A percentile compares a stretch with the other conserved stretches of the same genome.
phyloP scores from a whole-genome alignment of 305 asterid genomes.

The Fraxinus sp. region DNA sequence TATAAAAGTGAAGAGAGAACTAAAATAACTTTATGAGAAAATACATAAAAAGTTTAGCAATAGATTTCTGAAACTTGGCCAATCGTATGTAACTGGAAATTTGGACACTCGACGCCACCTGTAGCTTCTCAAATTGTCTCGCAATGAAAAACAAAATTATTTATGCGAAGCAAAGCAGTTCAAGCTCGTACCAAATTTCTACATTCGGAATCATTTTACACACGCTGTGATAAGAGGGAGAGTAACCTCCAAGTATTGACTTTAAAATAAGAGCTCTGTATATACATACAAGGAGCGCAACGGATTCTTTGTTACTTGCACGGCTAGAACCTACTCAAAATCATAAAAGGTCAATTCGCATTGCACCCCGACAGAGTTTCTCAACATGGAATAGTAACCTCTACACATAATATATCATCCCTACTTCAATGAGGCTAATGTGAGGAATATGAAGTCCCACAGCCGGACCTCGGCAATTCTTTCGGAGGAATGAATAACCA shows the following conservation, averaged over 20 bases:
- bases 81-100: background rate
- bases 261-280: background rate
- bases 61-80: background rate
- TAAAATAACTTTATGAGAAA: background rate
- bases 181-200: background rate
- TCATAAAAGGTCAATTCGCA: background rate
- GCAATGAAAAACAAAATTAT: background rate
- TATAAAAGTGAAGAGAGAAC: background rate
- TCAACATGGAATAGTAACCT: background rate
- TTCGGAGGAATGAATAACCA: constrained; percentile 83
- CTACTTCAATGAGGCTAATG: constrained; percentile 91
- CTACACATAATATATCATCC: constrained; percentile 81
- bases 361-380: background rate
- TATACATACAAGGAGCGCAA: background rate
- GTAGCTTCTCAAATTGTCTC: background rate
- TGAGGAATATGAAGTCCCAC: constrained; percentile 92
- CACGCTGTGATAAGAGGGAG: background rate
- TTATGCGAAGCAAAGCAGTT: background rate
- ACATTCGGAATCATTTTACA: background rate
- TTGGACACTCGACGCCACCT: background rate
- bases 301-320: background rate
- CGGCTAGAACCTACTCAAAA: background rate
- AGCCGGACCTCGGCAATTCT: constrained; percentile 90
- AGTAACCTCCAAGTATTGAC: background rate
- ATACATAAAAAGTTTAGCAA: background rate